Evolutionary conservation across 2,329 filamentous ascomycete genomes (phyloP), one percentile per base, ranked within the genome.

Genomic region (Knufia petricola): DNA sequence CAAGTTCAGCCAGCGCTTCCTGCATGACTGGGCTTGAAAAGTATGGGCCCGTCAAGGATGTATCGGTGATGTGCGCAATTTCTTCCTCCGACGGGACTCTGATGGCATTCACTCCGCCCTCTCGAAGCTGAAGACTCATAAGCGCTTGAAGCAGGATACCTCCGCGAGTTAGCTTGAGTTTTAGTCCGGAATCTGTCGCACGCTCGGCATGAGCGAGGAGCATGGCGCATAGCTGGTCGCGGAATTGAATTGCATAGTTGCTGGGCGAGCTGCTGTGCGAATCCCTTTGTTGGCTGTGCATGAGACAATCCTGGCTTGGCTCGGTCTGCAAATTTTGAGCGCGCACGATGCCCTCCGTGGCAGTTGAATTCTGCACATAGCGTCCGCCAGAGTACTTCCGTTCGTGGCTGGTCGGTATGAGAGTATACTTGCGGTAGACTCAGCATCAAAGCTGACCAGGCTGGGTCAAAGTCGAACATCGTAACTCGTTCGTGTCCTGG

Each of bases 321-420:
- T 21, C 17, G 8, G 21, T 6, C 4, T n/a, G 17, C 3, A n/a
- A 4, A 8, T 40, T 8, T 40, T 19, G 4, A 4, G n/a, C 19
- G 6, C 17, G 37, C 37, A 40, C 9, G n/a, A 23, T 40, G 19
- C 21, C 37, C 4, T 40, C 15, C 4, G 42, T 44, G n/a, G 37
- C 19, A 20, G 41, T 32, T 9, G 51, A 37, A 28, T n/a, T 54
- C 41, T 6, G 23, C 50, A 30, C 52, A 54, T n/a, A 52, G 31
- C 1, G 52, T 54, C 8, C 52, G 46, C 52, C 52, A 54, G 15
- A 54, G 44, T 1, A 23, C 52, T 34, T 54, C 50, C 2, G 50
- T 52, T 21, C 52, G 46, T 21, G 15, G 32, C 20, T 50, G 50
- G 10, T 50, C 44, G 38, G 32, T 40, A 17, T 50, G 50, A 12